phyloP scores from a whole-genome alignment of 441 rosid genomes.

The Melastoma candidum region DNA sequence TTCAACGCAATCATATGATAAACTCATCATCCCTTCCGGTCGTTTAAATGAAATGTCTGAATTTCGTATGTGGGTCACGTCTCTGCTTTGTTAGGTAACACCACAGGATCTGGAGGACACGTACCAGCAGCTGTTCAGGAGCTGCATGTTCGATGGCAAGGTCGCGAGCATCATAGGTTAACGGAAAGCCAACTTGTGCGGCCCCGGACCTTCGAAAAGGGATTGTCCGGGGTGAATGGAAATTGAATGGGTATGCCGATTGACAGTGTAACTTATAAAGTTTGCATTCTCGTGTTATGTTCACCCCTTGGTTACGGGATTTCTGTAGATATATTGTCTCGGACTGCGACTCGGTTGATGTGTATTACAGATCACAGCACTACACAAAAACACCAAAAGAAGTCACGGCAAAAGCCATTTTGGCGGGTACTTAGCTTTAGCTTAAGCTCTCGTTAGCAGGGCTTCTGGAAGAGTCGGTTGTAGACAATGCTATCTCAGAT shows the following conservation, averaged over 20 bases:
- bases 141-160: constrained; percentile 82
- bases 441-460: constrained; percentile 21
- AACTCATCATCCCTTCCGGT: background rate
- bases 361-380: constrained; percentile 44
- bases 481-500: constrained; percentile 54
- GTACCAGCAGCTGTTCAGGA: constrained; percentile 86
- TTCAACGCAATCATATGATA: constrained; percentile 67
- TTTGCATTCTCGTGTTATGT: background rate
- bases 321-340: constrained; percentile 60
- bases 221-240: constrained; percentile 66
- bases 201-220: constrained; percentile 63
- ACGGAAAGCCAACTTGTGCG: constrained; percentile 82
- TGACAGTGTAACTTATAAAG: background rate
- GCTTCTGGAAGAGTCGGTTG: constrained; percentile 36
- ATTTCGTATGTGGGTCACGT: too few relatives aligned
- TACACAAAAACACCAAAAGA: constrained; percentile 79
- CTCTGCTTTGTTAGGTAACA: constrained; percentile 38
- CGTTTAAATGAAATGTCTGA: background rate
- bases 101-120: constrained; percentile 87
- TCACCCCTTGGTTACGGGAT: background rate
- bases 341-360: constrained; percentile 74
- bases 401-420: constrained; percentile 60
- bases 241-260: constrained; percentile 52
- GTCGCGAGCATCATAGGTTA: constrained; percentile 93
- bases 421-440: constrained; percentile 32